Conservation (phyloP, 163 green algal species). For the Chlamydomonas reinhardtii region DNA sequence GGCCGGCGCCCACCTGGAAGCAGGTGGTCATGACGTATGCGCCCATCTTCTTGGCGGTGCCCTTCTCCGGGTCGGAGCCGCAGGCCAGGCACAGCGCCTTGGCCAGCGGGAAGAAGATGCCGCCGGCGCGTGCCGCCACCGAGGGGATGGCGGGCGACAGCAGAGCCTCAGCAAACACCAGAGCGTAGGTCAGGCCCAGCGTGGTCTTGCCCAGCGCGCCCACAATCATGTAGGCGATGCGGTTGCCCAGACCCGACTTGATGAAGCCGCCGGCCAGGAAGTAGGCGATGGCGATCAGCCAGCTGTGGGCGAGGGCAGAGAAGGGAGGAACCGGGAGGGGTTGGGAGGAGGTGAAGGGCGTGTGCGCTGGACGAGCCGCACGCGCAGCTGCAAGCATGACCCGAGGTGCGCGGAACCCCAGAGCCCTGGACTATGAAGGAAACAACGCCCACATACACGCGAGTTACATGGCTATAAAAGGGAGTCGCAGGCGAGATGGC, state of each 20-base stretch:
- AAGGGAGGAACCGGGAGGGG: neutral
- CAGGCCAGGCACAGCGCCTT: constrained; percentile 97
- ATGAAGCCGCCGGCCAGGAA: constrained; percentile 99
- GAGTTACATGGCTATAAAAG: too few relatives aligned
- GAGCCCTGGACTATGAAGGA: too few relatives aligned
- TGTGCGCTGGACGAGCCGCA: neutral
- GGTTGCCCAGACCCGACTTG: constrained; percentile 97
- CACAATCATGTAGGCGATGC: constrained; percentile 97
- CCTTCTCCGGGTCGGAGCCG: constrained; percentile 91
- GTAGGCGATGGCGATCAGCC: constrained; percentile 98
- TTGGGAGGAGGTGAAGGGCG: neutral
- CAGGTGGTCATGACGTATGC: constrained; percentile 98
- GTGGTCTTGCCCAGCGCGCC: constrained; percentile 96
- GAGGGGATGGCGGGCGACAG: constrained; percentile 98
- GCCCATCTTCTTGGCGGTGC: constrained; percentile 97
- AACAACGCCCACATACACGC: too few relatives aligned
- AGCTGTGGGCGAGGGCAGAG: constrained; percentile 64
- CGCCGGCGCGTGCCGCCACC: constrained; percentile 84
- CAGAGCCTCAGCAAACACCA: constrained; percentile 96
- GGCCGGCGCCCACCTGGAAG: constrained; percentile 81
- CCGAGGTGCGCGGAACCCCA: too few relatives aligned
- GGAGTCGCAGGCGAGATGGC: too few relatives aligned
- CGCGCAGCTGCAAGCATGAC: too few relatives aligned
- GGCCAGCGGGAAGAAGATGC: constrained; percentile 98
- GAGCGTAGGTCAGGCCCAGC: constrained; percentile 95